Evolutionary conservation across 306 rosid genomes (phyloP), one percentile per base, ranked within the genome.

Genomic region (Leucaena leucocephala): DNA sequence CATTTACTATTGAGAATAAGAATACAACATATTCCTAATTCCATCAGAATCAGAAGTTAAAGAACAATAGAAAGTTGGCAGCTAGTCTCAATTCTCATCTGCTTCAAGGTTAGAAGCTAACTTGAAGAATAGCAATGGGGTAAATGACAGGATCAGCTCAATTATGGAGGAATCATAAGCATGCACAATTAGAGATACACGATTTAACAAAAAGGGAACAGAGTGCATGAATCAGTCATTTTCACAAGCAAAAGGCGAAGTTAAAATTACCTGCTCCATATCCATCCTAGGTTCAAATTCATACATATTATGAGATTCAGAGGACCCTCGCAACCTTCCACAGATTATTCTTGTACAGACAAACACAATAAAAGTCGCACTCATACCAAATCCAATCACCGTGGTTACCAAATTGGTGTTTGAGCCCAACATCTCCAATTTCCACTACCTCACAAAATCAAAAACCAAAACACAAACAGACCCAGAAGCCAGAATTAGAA

Each of bases 301-400:
- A 76, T 82, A 83, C 80, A 84, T 82, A 78, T 86, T 89, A 63
- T 87, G 54, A 49, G 93, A 78, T 59, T 88, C 83, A 8, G 78
- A 35, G 74, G 62, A 45, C 38, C 88, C 76, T 72, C 93, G 76
- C 33, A 92, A 75, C 84, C 98, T 91, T 46, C 94, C 97, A 85
- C 98, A 95, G 65, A 95, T 87, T 78, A 95, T 85, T 91, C 97
- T 92, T n/a, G 98, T 78, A 80, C 98, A 95, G 4, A 95, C 95
- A 82, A 95, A 95, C 27, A 95, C 91, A 68, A 95, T 95, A 86
- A 95, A 95, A 63, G 97, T 90, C 46, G 97, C 96, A 84, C 98
- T 95, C 89, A 95, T 81, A 54, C 96, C 98, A 85, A 95, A 95
- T 57, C 98, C 98, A 81, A 95, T 84, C 27, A 88, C 70, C 78